A percentile compares a stretch with the other conserved stretches of the same genome.
These are phyloP conservation scores for Neofusicoccum sp. DNA, from an alignment of 2,329 filamentous ascomycete genomes.

Conservation along the genomic window DNA sequence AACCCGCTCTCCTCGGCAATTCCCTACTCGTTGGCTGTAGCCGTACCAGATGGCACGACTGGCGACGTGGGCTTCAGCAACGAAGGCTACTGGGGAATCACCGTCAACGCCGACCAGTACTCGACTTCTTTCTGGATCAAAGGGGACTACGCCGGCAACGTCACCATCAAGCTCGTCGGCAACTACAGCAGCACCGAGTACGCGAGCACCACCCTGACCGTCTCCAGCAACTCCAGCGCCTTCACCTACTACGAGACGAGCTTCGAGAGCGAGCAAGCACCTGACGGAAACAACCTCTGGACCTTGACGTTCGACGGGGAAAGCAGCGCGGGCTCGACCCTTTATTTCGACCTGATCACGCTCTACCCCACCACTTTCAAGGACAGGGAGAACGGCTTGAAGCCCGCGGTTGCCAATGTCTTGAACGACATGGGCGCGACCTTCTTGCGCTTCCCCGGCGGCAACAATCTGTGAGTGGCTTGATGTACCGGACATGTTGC, in stretches of 20 bases:
- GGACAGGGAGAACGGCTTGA: constrained; percentile 11
- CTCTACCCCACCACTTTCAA: constrained; percentile 20
- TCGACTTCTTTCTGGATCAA: constrained; percentile 22
- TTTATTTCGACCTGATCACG: constrained; percentile 17
- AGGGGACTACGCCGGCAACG: constrained; percentile 30
- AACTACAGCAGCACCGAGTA: constrained; percentile 8
- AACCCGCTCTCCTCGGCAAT: constrained; percentile 11
- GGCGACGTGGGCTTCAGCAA: constrained; percentile 18
- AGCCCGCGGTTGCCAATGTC: constrained; percentile 9
- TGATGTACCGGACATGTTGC: not conserved
- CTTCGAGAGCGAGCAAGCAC: constrained; percentile 8
- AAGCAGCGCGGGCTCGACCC: not conserved
- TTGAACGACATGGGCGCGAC: constrained; percentile 22
- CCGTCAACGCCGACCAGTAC: constrained; percentile 16
- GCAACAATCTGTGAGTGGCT: constrained; percentile 48
- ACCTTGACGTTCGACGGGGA: constrained; percentile 17
- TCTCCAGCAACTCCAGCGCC: not conserved
- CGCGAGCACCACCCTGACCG: constrained; percentile 1
- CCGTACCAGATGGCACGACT: not conserved
- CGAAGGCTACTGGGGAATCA: constrained; percentile 20
- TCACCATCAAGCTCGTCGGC: constrained; percentile 16
- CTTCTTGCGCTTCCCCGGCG: constrained; percentile 64
- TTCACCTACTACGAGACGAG: constrained; percentile 6
- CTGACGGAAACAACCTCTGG: constrained; percentile 18
- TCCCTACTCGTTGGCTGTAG: constrained; percentile 16